phyloP scores from a whole-genome alignment of 1,284 basidiomycete species.

The Apiotrichum veenhuisii region DNA sequence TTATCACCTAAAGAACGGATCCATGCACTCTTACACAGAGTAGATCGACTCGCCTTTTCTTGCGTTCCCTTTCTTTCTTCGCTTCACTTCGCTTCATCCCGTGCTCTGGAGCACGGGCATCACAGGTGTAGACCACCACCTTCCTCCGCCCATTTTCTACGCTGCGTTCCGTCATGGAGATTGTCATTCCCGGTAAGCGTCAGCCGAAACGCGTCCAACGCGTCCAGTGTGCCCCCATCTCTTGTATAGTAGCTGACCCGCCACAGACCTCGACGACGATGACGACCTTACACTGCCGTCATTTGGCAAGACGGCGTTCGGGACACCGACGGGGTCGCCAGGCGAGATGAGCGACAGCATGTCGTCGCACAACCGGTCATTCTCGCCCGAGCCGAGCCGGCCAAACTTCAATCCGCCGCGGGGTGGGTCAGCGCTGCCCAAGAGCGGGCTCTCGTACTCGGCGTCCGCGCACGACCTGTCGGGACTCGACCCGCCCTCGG shows the following conservation, averaged over 20 bases:
- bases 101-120: not conserved
- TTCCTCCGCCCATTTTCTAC: not conserved
- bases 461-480: slow-evolving; percentile 14
- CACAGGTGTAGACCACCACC: not conserved
- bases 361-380: not conserved
- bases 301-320: slow-evolving; percentile 25
- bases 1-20: no score
- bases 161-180: slow-evolving; percentile 24
- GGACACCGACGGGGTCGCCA: slow-evolving; percentile 26
- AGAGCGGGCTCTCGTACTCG: slow-evolving; percentile 4
- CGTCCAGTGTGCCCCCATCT: not conserved
- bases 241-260: no score
- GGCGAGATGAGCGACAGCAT: slow-evolving; percentile 15
- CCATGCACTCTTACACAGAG: no score
- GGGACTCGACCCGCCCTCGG: not conserved
- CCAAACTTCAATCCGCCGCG: not conserved
- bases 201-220: not conserved
- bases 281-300: slow-evolving; percentile 38
- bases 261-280: slow-evolving; percentile 46
- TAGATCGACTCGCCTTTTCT: not conserved
- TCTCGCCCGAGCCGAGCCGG: not conserved
- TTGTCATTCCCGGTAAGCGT: slow-evolving; percentile 43
- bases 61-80: not conserved
- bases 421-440: not conserved
- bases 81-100: not conserved